Conservation (phyloP, 352 stramenopile species). For the Phytophthora constricta region DNA sequence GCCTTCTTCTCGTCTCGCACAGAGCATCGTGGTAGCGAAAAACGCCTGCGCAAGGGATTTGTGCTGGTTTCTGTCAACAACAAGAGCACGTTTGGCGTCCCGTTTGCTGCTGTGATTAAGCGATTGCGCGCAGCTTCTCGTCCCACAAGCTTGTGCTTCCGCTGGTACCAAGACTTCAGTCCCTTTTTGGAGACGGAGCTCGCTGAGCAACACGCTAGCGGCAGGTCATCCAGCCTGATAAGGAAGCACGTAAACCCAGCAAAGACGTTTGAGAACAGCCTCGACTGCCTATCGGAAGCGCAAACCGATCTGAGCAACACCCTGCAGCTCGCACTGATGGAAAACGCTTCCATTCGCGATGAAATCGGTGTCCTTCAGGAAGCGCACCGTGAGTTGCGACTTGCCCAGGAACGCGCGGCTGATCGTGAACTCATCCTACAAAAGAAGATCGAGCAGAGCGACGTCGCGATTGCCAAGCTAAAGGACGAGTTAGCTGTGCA, state of each 20-base stretch:
- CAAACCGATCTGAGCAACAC: slow-evolving; percentile 66
- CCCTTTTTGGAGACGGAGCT: slow-evolving; percentile 74
- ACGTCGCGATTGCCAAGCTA: slow-evolving; percentile 46
- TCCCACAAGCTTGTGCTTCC: slow-evolving; percentile 77
- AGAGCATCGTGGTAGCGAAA: slow-evolving; percentile 49
- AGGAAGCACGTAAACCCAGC: slow-evolving; percentile 15
- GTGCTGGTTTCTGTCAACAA: slow-evolving; percentile 82
- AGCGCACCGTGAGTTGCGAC: slow-evolving; percentile 49
- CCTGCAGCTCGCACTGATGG: slow-evolving; percentile 71
- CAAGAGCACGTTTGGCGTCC: slow-evolving; percentile 73
- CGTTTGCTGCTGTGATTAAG: slow-evolving; percentile 60
- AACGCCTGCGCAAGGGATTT: slow-evolving; percentile 72
- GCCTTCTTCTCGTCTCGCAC: slow-evolving; percentile 65
- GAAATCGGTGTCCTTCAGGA: slow-evolving; percentile 65
- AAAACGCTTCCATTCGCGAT: slow-evolving; percentile 81
- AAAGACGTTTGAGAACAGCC: slow-evolving; percentile 50
- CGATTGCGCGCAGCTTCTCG: slow-evolving; percentile 61
- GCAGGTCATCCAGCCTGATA: slow-evolving; percentile 17
- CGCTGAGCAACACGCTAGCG: slow-evolving; percentile 36
- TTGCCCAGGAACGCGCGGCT: slow-evolving; percentile 36
- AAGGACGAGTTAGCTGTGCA: slow-evolving; percentile 47
- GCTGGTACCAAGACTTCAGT: slow-evolving; percentile 84
- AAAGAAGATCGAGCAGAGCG: slow-evolving; percentile 44
- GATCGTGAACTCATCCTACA: slow-evolving; percentile 36
- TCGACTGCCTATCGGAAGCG: slow-evolving; percentile 68